Base-by-base conservation (phyloP, 768 basidiomycete genomes). In the Psilocybe cubensis region DNA sequence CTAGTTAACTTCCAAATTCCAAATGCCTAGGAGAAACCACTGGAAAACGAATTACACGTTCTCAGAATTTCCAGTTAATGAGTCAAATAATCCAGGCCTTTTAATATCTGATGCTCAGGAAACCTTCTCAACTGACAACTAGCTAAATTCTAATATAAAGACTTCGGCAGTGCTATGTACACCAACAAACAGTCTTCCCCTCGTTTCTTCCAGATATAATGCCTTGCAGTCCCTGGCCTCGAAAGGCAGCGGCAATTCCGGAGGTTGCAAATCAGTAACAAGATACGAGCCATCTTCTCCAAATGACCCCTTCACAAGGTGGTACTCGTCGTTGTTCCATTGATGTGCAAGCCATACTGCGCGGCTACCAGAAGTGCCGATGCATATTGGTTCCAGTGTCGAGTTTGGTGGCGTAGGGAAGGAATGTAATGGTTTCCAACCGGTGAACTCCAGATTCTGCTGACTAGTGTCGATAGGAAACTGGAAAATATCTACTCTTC, bases 161-260 rank as follows among this genome's bases (percentile, higher is more conserved):
- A 87, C 59, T 29, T 83, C 80, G 17, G 84, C 84, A 17, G 79
- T 83, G n/a, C n/a, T n/a, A 35, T 78, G 76, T 12, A 86, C 67
- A 9, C 78, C 80, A 12, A 85, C 66, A 63, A 73, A 81, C 28
- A 87, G 70, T 27, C 76, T 72, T 28, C 86, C 84, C 2, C 77
- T 77, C 4, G 76, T 71, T 62, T 88, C 86, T 53, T 88, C 83
- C 53, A 87, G 83, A 3, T 77, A 77, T 25, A 87, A 67, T 0
- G 76, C 76, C 31, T 76, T 74, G 53, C 78, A 79, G 25, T 73
- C 72, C 23, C 74, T 69, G 17, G 79, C 74, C 59, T 77, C 74
- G 52, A 87, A 84, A 0, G 85, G 85, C 35, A 86, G 68, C 1
- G 79, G 76, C 11, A 80, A 71, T 59, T 82, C 72, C 9, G 72